Percentiles rank a stretch among this genome's conserved stretches.
phyloP scores from a whole-genome alignment of 2,329 filamentous ascomycete genomes.

The Cercospora sp. region DNA sequence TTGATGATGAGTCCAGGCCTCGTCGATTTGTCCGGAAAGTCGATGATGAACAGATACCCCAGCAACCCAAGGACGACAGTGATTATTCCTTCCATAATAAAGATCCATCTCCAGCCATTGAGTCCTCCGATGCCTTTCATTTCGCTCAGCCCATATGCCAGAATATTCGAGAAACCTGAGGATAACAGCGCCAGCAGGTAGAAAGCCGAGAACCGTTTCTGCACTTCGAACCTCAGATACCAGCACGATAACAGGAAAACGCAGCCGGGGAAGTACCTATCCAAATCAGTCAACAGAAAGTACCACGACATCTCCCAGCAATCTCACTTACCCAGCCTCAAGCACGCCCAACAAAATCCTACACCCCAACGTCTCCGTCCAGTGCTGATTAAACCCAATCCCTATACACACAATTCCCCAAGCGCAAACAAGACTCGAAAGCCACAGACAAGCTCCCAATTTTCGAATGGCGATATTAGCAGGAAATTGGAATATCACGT shows the following conservation, averaged over 20 bases:
- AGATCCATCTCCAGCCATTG: constrained; percentile 49
- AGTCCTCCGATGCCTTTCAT: constrained; percentile 45
- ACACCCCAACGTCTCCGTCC: constrained; percentile 34
- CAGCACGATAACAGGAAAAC: constrained; percentile 23
- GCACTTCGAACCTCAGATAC: constrained; percentile 26
- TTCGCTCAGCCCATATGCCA: constrained; percentile 22
- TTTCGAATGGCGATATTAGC: constrained; percentile 41
- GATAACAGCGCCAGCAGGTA: constrained; percentile 21
- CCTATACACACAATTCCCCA: constrained; percentile 42
- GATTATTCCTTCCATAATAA: constrained; percentile 49
- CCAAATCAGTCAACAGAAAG: neutral
- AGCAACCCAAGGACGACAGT: constrained; percentile 40
- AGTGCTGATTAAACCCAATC: constrained; percentile 37
- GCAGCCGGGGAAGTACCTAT: constrained; percentile 24
- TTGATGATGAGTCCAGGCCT: constrained; percentile 23
- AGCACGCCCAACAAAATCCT: constrained; percentile 39
- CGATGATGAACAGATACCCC: constrained; percentile 37
- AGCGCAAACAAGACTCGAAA: constrained; percentile 39
- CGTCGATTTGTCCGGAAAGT: constrained; percentile 31
- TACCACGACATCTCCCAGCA: neutral
- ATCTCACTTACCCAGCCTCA: constrained; percentile 36
- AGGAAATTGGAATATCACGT: constrained; percentile 24
- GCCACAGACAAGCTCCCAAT: constrained; percentile 41
- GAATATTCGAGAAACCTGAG: constrained; percentile 23
- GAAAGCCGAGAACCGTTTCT: constrained; percentile 26